Base-by-base conservation (phyloP, 2,329 filamentous ascomycete species). In the Ceratocystis destructans region DNA sequence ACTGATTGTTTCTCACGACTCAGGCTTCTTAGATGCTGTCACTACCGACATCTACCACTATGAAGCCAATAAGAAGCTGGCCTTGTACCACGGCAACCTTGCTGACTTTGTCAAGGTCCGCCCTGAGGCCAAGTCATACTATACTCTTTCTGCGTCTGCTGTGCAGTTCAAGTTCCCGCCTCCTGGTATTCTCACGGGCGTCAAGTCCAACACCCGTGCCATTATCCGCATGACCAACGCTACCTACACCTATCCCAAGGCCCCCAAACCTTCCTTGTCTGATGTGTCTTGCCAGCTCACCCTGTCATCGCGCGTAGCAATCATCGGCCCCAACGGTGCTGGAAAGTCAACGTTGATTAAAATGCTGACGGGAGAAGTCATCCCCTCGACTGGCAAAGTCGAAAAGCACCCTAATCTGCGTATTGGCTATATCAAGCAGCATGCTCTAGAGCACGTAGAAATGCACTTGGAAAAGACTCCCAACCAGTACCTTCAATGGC, bases 11-110 rank as follows among this genome's bases (percentile, higher is more conserved):
- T 95, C 89, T 74, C 94, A 99, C 88, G 94, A 99, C 83, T 97
- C 93, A 2, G 87, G 88, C 25, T 99, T 99, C 83, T 79, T 99
- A 67, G 94, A 99, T 74, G 91, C 93, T 70, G 92, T 99, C 71
- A 97, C 93, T 73, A 99, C 94, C 5, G 94, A 99, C 74, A 96
- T 99, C 73, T 96, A 96, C 79, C 94, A 99, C 79, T 99, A 99
- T 78, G 94, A 99, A 77, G 84, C 84, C 31, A 85, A 87, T 77
- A 99, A 99, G 85, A 99, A 97, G 80, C 83, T 99, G 37, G 86
- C 86, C 25, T 87, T 85, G 77, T 93, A 90, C 83, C 88, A 87
- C 79, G 89, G 89, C 70, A 93, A 94, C 77, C 79, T 94, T 67
- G 84, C 85, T 22, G 86, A 81, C 44, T 96, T 99, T 73, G 94